A percentile compares a stretch with the other conserved stretches of the same genome.
Conservation (phyloP, 257 asterid species). For the Gynochthodes officinalis region DNA sequence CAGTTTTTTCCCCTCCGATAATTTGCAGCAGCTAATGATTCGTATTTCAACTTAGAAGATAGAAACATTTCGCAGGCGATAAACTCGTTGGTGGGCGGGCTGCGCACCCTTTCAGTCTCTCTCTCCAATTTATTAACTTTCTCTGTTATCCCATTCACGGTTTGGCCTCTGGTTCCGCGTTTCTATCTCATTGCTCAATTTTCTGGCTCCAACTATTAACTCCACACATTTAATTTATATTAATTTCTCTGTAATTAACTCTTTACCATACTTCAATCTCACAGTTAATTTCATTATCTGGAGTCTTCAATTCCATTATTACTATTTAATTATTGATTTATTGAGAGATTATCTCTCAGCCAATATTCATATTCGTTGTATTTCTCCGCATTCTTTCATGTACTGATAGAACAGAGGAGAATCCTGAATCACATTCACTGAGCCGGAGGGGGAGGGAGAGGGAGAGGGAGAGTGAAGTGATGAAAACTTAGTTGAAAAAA, state of each 20-base stretch:
- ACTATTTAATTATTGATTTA: neutral
- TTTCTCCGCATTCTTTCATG: neutral
- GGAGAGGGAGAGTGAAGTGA: too few species aligned
- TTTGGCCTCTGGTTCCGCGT: neutral
- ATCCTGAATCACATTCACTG: too few species aligned
- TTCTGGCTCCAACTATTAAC: neutral
- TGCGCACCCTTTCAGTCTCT: neutral
- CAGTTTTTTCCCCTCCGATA: too few species aligned
- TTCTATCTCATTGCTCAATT: neutral
- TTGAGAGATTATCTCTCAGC: neutral
- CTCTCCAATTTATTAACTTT: neutral
- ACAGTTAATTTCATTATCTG: neutral
- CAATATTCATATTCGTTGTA: neutral
- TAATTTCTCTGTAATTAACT: too few species aligned
- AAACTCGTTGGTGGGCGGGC: neutral
- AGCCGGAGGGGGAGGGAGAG: too few species aligned
- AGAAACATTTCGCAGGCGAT: neutral
- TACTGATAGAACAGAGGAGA: neutral
- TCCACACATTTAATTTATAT: neutral
- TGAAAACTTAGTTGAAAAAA: neutral
- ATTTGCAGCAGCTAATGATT: too few species aligned
- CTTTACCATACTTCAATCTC: neutral
- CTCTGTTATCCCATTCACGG: too few species aligned
- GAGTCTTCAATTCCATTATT: neutral
- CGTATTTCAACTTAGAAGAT: too few species aligned